These are phyloP conservation scores for Aspergillus wentii DNA, from an alignment of 495 filamentous ascomycete genomes.

Conservation along the genomic window DNA sequence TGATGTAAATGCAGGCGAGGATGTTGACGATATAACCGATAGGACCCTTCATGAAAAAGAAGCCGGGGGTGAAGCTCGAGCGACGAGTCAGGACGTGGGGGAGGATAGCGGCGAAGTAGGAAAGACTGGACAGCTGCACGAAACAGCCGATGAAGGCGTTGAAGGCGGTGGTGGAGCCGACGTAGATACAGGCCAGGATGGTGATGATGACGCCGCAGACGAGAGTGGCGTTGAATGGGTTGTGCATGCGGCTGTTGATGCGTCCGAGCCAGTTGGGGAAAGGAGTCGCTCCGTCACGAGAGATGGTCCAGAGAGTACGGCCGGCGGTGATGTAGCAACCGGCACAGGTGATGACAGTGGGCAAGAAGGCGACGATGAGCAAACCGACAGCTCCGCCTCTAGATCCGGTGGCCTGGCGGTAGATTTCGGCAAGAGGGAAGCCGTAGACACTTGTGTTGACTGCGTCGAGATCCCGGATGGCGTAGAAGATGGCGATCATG, in stretches of 20 bases:
- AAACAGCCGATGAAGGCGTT: constrained; percentile 69
- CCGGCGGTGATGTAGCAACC: constrained; percentile 71
- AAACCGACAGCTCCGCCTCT: constrained; percentile 51
- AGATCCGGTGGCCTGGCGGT: constrained; percentile 69
- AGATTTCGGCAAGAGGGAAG: constrained; percentile 76
- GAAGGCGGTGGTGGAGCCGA: constrained; percentile 72
- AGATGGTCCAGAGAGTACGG: constrained; percentile 83
- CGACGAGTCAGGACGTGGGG: constrained; percentile 66
- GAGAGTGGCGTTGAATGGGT: constrained; percentile 66
- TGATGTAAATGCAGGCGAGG: constrained; percentile 58
- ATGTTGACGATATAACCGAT: constrained; percentile 58
- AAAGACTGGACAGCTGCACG: constrained; percentile 63
- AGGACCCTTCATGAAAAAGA: constrained; percentile 61
- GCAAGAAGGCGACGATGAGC: constrained; percentile 63
- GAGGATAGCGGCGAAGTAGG: constrained; percentile 71
- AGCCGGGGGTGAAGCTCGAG: constrained; percentile 57
- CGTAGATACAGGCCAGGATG: constrained; percentile 67
- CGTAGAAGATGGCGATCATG: constrained; percentile 50
- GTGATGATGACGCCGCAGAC: constrained; percentile 55
- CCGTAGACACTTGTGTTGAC: constrained; percentile 40
- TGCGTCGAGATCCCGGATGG: constrained; percentile 36
- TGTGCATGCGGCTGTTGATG: constrained; percentile 44
- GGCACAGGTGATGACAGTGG: constrained; percentile 55
- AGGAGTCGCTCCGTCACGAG: constrained; percentile 61
- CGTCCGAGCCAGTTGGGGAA: constrained; percentile 34